Conservation (phyloP, 192 early-diverging fungal species). For the Coemansia sp. region DNA sequence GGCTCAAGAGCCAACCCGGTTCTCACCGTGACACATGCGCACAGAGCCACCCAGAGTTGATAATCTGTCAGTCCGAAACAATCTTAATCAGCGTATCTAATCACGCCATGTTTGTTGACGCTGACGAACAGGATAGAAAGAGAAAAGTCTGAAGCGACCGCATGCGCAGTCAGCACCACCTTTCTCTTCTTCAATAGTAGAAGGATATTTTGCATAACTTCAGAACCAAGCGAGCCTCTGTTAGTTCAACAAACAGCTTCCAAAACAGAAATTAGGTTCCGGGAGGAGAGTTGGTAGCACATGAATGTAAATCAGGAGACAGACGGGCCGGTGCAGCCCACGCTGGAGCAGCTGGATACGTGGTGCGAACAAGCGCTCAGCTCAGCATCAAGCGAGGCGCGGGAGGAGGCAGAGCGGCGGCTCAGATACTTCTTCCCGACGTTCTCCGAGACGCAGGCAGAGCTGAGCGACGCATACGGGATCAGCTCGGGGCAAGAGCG, state of each 20-base stretch:
- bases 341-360: conserved; percentile 52
- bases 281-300: background rate
- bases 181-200: background rate
- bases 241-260: background rate
- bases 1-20: background rate
- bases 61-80: background rate
- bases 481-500: conserved; percentile 35
- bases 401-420: conserved; percentile 66
- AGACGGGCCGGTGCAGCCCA: conserved; percentile 20
- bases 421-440: conserved; percentile 81
- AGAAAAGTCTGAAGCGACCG: background rate
- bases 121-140: background rate
- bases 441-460: conserved; percentile 63
- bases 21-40: background rate
- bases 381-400: conserved; percentile 58
- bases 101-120: background rate
- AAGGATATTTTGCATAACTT: background rate
- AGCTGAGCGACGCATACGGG: conserved; percentile 39
- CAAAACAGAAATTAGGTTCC: background rate
- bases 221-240: background rate
- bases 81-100: background rate
- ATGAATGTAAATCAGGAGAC: conserved; percentile 3
- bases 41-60: background rate
- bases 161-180: background rate
- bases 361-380: conserved; percentile 68